Percentiles rank a stretch among this genome's conserved stretches.
Conservation (phyloP, 768 basidiomycete genomes). For the Tulasnella calospora region DNA sequence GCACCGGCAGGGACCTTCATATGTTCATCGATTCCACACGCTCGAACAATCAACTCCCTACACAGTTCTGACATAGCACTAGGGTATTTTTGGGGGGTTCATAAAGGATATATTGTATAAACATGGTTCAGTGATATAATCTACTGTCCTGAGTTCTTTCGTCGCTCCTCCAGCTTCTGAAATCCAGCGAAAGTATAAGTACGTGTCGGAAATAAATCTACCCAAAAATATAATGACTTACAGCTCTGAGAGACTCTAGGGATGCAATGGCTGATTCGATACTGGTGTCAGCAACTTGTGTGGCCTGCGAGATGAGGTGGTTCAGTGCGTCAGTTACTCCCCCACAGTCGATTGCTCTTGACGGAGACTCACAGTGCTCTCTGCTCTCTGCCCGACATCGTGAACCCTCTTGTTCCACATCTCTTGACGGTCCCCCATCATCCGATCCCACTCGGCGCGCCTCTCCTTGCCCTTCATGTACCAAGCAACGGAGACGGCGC, state of each 20-base stretch:
- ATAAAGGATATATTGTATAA: background rate
- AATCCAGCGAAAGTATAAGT: background rate
- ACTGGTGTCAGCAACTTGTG: conserved; percentile 19
- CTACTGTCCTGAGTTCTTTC: background rate
- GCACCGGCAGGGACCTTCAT: too few relatives aligned
- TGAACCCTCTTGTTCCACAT: background rate
- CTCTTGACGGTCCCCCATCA: background rate
- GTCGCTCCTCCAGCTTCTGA: conserved; percentile 20
- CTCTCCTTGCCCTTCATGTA: conserved; percentile 25
- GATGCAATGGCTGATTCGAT: conserved; percentile 20
- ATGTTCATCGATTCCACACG: background rate
- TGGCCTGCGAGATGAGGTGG: background rate
- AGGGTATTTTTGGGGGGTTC: background rate
- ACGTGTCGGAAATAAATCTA: background rate
- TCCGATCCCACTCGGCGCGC: conserved; percentile 2
- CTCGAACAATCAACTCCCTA: background rate
- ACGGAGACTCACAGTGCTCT: background rate
- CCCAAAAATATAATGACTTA: background rate
- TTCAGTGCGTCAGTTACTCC: background rate
- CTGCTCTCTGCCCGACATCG: background rate
- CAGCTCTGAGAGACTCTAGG: conserved; percentile 17
- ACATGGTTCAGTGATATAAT: background rate
- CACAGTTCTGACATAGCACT: background rate
- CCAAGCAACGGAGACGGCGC: conserved; percentile 24
- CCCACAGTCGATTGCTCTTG: background rate